These are phyloP conservation scores for Wickerhamomyces sp. DNA, from an alignment of 1,139 yeast genomes.

Conservation along the genomic window DNA sequence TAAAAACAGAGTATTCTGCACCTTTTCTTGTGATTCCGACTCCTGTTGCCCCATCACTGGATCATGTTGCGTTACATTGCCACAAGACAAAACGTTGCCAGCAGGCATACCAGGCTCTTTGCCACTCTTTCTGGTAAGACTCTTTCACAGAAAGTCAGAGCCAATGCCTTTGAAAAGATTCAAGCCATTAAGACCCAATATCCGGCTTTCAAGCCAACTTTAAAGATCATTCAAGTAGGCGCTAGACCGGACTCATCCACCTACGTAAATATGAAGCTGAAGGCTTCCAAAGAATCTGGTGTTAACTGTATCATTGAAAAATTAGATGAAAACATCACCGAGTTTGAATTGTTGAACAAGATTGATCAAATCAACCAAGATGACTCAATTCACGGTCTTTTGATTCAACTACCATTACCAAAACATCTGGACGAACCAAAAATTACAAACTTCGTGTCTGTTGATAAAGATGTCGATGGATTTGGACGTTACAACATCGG, in stretches of 20 bases:
- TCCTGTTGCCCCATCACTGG: too few relatives aligned
- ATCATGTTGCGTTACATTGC: constrained; percentile 12
- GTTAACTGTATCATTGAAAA: constrained; percentile 54
- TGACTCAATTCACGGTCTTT: constrained; percentile 60
- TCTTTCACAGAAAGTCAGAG: constrained; percentile 30
- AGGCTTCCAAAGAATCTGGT: constrained; percentile 67
- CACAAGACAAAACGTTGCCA: constrained; percentile 1
- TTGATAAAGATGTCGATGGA: constrained; percentile 76
- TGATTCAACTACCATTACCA: constrained; percentile 74
- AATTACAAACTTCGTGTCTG: constrained; percentile 62
- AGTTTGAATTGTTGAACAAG: constrained; percentile 49
- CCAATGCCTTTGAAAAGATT: constrained; percentile 42
- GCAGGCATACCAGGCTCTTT: constrained; percentile 23
- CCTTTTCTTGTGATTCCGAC: too few relatives aligned
- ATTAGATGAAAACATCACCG: constrained; percentile 50
- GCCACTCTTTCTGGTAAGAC: constrained; percentile 34
- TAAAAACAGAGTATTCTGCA: too few relatives aligned
- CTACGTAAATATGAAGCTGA: constrained; percentile 68
- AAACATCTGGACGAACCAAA: constrained; percentile 61
- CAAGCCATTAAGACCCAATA: constrained; percentile 39
- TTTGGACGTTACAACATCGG: constrained; percentile 73
- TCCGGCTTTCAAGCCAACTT: constrained; percentile 53
- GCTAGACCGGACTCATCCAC: constrained; percentile 72
- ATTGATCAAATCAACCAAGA: constrained; percentile 57
- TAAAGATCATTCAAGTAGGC: constrained; percentile 73